A percentile compares a stretch with the other conserved stretches of the same genome.
phyloP scores from a whole-genome alignment of 371 early-diverging fungal species.

The Funneliformis caledonium region DNA sequence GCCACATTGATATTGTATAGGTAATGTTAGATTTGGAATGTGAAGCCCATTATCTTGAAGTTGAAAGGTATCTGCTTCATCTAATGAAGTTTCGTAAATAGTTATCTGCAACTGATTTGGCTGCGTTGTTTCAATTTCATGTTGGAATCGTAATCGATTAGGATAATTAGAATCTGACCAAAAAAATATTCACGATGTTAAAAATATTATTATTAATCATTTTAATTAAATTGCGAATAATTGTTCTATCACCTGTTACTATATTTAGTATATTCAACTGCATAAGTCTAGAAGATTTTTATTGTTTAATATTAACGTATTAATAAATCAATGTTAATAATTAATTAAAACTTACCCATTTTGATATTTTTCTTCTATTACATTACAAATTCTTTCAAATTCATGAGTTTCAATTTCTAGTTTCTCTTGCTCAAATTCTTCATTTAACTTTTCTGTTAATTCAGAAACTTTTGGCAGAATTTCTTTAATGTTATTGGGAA shows the following conservation, averaged over 20 bases:
- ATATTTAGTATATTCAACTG: no score
- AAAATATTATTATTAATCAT: no score
- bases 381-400: slow-evolving; percentile 11
- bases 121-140: not conserved
- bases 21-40: not conserved
- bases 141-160: not conserved
- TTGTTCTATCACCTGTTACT: no score
- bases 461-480: not conserved
- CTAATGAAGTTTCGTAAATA: not conserved
- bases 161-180: no score
- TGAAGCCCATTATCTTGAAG: not conserved
- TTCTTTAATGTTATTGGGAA: not conserved
- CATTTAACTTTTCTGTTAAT: not conserved
- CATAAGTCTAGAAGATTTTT: not conserved
- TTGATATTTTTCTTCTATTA: not conserved
- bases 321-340: not conserved
- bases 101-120: not conserved
- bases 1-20: not conserved
- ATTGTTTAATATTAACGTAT: not conserved
- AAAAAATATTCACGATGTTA: no score
- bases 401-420: not conserved
- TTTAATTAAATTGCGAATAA: no score
- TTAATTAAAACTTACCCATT: not conserved
- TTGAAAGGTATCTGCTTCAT: not conserved
- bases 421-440: not conserved